Percentiles rank a stretch among this genome's conserved stretches.
Evolutionary conservation across 345 rosid species (phyloP).

Genomic region (Eucalyptus virginea): DNA sequence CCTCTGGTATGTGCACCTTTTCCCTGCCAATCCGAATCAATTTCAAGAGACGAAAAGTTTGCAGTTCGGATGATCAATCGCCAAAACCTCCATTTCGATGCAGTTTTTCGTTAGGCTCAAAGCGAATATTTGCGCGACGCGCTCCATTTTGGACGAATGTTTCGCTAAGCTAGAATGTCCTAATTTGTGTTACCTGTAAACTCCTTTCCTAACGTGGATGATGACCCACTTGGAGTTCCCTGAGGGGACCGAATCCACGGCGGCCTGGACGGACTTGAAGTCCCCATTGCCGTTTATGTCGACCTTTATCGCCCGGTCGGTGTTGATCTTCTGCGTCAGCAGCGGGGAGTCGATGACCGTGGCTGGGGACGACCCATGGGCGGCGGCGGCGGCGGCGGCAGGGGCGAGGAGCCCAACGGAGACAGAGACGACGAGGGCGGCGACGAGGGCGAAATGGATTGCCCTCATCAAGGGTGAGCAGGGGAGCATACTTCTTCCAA

Average conservation of each 20-base stretch:
- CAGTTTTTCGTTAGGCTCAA: not conserved
- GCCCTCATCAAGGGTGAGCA: not conserved
- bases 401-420: not conserved
- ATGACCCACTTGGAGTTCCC: slow-evolving; percentile 63
- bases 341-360: slow-evolving; percentile 42
- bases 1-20: slow-evolving; percentile 58
- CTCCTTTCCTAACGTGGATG: slow-evolving; percentile 78
- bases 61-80: not conserved
- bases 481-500: not conserved
- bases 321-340: slow-evolving; percentile 53
- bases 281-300: slow-evolving; percentile 78
- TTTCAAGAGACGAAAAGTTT: not conserved
- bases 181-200: slow-evolving; percentile 36
- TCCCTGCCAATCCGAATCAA: slow-evolving; percentile 25
- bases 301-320: slow-evolving; percentile 61
- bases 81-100: not conserved
- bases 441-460: not conserved
- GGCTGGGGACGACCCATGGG: not conserved
- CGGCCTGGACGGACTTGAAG: slow-evolving; percentile 58
- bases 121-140: not conserved
- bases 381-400: not conserved
- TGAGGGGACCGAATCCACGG: slow-evolving; percentile 60
- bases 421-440: not conserved
- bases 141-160: not conserved
- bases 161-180: not conserved